Evolutionary conservation across 1,139 yeast species (phyloP).

Genomic region (Kodamaea alishanica): DNA sequence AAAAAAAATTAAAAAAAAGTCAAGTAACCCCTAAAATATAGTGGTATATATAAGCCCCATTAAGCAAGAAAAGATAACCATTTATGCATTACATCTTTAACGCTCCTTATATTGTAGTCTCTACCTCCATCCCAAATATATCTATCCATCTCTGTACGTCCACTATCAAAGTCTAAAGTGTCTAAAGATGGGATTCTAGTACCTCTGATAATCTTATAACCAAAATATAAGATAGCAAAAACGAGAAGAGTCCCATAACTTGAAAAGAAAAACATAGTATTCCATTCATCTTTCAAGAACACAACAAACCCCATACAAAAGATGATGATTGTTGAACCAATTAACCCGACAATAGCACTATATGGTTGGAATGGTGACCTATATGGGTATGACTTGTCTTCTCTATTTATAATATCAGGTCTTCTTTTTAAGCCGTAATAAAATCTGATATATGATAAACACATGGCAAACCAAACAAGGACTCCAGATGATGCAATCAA

Average conservation of each 20-base stretch:
- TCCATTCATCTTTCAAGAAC: conserved; percentile 60
- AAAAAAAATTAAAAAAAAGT: not conserved
- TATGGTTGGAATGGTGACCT: conserved; percentile 77
- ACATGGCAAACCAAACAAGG: conserved; percentile 80
- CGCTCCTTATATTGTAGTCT: conserved; percentile 35
- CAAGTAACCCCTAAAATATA: not conserved
- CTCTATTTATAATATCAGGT: conserved; percentile 61
- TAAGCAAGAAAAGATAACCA: conserved; percentile 37
- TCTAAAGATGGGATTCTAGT: conserved; percentile 59
- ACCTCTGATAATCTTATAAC: conserved; percentile 53
- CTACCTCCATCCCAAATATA: conserved; percentile 67
- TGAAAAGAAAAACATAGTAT: conserved; percentile 59
- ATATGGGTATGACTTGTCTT: conserved; percentile 70
- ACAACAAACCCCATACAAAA: conserved; percentile 69
- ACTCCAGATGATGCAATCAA: conserved; percentile 69
- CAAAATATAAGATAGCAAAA: conserved; percentile 50
- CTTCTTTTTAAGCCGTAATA: conserved; percentile 63
- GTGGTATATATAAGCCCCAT: conserved; percentile 1
- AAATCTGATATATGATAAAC: conserved; percentile 67
- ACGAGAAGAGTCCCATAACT: conserved; percentile 63
- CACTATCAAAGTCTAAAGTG: conserved; percentile 71
- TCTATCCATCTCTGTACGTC: conserved; percentile 70
- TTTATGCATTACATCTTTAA: conserved; percentile 36
- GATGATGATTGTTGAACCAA: conserved; percentile 53
- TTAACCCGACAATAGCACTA: conserved; percentile 62